Conservation (phyloP, 352 stramenopile species). For the Globisporangium camurandrum region DNA sequence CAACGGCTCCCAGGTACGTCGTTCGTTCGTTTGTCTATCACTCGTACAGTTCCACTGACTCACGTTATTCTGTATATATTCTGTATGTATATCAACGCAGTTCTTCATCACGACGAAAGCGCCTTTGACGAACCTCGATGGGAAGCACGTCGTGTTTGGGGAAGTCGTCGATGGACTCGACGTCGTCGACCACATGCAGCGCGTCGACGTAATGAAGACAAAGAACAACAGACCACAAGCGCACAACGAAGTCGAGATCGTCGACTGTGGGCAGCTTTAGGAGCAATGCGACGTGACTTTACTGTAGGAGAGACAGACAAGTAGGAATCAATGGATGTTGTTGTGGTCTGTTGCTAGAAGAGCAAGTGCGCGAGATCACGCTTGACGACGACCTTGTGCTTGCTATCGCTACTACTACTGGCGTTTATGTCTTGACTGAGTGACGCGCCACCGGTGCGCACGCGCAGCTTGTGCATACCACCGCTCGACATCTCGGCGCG, state of each 20-base stretch:
- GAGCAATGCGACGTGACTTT: background rate
- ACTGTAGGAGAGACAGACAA: background rate
- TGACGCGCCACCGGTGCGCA: constrained; percentile 28
- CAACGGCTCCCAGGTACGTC: constrained; percentile 60
- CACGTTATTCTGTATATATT: background rate
- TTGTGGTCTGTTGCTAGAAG: constrained; percentile 33
- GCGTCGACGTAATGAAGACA: constrained; percentile 40
- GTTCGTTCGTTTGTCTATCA: too few species aligned
- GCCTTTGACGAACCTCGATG: constrained; percentile 72
- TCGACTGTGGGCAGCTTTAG: constrained; percentile 54
- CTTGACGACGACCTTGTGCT: constrained; percentile 59
- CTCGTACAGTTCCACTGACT: background rate
- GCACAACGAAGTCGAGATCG: constrained; percentile 52
- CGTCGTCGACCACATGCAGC: constrained; percentile 65
- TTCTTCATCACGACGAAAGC: constrained; percentile 79
- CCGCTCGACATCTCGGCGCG: constrained; percentile 42
- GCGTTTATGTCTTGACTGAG: constrained; percentile 17
- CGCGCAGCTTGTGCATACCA: constrained; percentile 44
- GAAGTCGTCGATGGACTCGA: constrained; percentile 82
- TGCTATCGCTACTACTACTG: constrained; percentile 12
- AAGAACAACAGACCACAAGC: constrained; percentile 40
- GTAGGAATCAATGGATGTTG: background rate
- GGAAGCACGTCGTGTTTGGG: constrained; percentile 96
- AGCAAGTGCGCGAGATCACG: constrained; percentile 55
- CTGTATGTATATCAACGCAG: constrained; percentile 13